A percentile compares a stretch with the other conserved stretches of the same genome.
Evolutionary conservation across 768 basidiomycete species (phyloP).

Genomic region (Phanerochaete carnosa): DNA sequence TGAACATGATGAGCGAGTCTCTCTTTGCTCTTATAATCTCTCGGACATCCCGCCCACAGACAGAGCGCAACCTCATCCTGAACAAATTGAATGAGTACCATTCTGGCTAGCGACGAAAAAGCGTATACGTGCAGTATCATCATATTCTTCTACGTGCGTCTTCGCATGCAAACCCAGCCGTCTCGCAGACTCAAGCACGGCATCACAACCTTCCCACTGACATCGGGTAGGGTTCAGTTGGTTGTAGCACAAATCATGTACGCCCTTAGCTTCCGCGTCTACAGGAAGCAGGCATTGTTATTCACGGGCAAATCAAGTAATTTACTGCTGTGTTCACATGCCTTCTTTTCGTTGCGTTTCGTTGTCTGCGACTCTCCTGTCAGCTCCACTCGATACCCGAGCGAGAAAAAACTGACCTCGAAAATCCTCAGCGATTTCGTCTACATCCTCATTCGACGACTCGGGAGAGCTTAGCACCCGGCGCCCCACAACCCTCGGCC

Average conservation of each 20-base stretch:
- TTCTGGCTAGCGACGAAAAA: conserved; percentile 6
- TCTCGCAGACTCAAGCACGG: conserved; percentile 49
- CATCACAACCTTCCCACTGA: conserved; percentile 58
- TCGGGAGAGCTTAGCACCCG: neutral
- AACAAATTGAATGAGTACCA: neutral
- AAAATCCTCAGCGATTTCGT: conserved; percentile 1
- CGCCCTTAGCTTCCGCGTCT: conserved; percentile 42
- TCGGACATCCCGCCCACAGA: conserved; percentile 56
- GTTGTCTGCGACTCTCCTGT: neutral
- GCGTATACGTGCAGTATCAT: conserved; percentile 23
- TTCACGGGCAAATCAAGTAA: neutral
- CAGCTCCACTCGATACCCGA: neutral
- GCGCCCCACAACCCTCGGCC: neutral
- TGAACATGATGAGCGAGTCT: conserved; percentile 47
- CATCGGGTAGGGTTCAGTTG: conserved; percentile 48
- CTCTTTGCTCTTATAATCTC: conserved; percentile 33
- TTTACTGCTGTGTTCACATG: neutral
- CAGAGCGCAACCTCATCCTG: conserved; percentile 27
- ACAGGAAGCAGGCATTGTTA: neutral
- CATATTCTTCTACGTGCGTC: conserved; percentile 30
- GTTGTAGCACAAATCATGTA: conserved; percentile 45
- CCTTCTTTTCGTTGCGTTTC: neutral
- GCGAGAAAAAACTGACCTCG: neutral
- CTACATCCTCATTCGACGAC: neutral
- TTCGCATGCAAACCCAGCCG: conserved; percentile 49